These are phyloP conservation scores for Ustilago trichophora DNA, from an alignment of 1,284 basidiomycete species.

Conservation along the genomic window DNA sequence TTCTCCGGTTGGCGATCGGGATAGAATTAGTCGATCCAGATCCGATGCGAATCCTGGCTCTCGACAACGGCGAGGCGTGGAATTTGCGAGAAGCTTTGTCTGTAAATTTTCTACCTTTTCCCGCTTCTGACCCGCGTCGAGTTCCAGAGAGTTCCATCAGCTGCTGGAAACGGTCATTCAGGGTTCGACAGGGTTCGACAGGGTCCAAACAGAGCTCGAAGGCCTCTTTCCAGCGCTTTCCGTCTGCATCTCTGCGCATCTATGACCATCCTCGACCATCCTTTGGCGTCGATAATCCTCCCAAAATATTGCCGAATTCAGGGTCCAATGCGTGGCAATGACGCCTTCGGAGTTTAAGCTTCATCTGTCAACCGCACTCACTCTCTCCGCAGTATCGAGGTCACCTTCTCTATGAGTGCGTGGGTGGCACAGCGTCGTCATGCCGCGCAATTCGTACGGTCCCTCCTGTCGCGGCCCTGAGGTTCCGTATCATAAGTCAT, in stretches of 20 bases:
- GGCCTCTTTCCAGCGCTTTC: slow-evolving; percentile 29
- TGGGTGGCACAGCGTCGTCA: too few relatives aligned
- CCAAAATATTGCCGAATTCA: slow-evolving; percentile 13
- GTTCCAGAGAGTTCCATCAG: slow-evolving; percentile 12
- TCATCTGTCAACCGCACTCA: slow-evolving; percentile 19
- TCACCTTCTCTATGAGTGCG: neutral
- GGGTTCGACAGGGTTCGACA: slow-evolving; percentile 3
- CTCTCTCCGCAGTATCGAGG: neutral
- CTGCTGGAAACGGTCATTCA: neutral
- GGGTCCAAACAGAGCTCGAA: slow-evolving; percentile 6
- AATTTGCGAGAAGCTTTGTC: slow-evolving; percentile 22
- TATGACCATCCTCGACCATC: slow-evolving; percentile 4
- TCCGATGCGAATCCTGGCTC: too few relatives aligned
- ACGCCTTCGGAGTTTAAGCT: slow-evolving; percentile 25
- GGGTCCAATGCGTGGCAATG: slow-evolving; percentile 28
- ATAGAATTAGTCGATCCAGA: too few relatives aligned
- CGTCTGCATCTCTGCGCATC: slow-evolving; percentile 17
- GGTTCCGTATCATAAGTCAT: neutral
- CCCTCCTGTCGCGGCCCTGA: too few relatives aligned
- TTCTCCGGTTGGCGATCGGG: too few relatives aligned
- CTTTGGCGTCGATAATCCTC: slow-evolving; percentile 2
- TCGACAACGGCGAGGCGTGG: neutral
- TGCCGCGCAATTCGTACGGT: slow-evolving; percentile 5
- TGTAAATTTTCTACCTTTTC: neutral
- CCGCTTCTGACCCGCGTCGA: neutral